Conservation (phyloP, 2,329 filamentous ascomycete genomes). For the Rhynchosporium graminicola region DNA sequence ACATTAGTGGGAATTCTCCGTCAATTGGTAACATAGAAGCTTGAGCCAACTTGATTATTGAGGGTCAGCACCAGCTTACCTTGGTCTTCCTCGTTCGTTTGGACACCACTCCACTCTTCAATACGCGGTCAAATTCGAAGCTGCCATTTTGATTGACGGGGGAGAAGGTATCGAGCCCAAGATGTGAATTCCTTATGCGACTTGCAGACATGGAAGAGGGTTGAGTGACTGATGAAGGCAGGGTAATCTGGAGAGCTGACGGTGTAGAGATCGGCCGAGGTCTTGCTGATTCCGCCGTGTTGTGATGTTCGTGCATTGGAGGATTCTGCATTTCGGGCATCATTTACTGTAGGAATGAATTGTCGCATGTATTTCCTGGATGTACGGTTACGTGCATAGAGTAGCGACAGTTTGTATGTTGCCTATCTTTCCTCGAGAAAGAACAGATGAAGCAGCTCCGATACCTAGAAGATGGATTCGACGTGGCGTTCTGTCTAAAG, state of each 20-base stretch:
- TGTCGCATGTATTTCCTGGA: background rate
- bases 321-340: slow-evolving; percentile 33
- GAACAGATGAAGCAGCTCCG: slow-evolving; percentile 2
- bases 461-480: background rate
- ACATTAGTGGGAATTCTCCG: slow-evolving; percentile 17
- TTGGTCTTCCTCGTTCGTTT: slow-evolving; percentile 94
- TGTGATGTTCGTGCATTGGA: slow-evolving; percentile 16
- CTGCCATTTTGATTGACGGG: slow-evolving; percentile 93
- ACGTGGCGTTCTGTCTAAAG: slow-evolving; percentile 12
- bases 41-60: slow-evolving; percentile 2
- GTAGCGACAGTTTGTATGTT: slow-evolving; percentile 1
- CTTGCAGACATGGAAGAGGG: slow-evolving; percentile 31
- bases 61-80: slow-evolving; percentile 48
- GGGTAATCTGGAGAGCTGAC: slow-evolving; percentile 29
- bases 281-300: slow-evolving; percentile 27
- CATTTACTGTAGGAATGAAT: slow-evolving; percentile 12
- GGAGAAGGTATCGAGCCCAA: slow-evolving; percentile 67
- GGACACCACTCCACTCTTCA: slow-evolving; percentile 83
- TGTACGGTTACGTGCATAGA: background rate
- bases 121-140: slow-evolving; percentile 91
- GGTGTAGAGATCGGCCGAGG: slow-evolving; percentile 36
- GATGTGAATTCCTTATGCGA: slow-evolving; percentile 43
- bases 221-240: slow-evolving; percentile 11
- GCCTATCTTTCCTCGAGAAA: background rate
- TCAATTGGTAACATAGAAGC: background rate